Base-by-base conservation (phyloP, 768 basidiomycete genomes). In the Panellus pusillus region DNA sequence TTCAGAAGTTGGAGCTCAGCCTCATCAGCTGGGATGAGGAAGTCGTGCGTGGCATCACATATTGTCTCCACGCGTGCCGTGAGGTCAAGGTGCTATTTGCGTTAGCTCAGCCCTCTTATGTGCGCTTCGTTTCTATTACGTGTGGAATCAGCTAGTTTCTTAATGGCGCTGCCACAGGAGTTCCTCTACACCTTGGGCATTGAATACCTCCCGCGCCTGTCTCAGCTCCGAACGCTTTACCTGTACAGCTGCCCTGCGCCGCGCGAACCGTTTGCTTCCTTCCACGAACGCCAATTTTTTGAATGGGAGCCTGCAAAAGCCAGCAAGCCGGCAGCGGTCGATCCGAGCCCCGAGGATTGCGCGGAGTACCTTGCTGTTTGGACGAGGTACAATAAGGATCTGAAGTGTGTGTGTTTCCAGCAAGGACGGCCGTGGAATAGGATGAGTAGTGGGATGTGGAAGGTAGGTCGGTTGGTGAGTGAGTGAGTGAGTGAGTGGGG, bases 11-110 rank as follows among this genome's bases (percentile, higher is more conserved):
- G 20, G 31, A 42, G 13, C 32, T 54, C 2, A 4, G 17, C n/a
- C 14, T 54, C 0, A 6, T 7, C 2, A 40, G 36, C 6, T 54
- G 46, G 52, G 52, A 48, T 44, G 52, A 54, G 31, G 52, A 54
- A 32, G 20, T 54, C 9, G 14, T 54, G n/a, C 41, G 32, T n/a
- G 52, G 45, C 2, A n/a, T 54, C 41, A 19, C 36, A 1, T 40
- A 48, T 9, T n/a, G 41, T 9, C 35, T 54, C 14, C 41, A 1
- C 18, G 20, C 29, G 2, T 54, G 52, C n/a, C 38, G 29, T 6
- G 28, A 40, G 15, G 32, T 48, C 9, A 31, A 14, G 18, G 31
- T 54, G 4, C 12, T 32, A 4, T 54, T 42, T 13, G 45, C 18
- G 3, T 54, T 47, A 14, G 32, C 19, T 4, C 40, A 43, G 32